Evolutionary conservation across 2,329 filamentous ascomycete genomes (phyloP), one percentile per base, ranked within the genome.

Genomic region (Penicillium sp.): DNA sequence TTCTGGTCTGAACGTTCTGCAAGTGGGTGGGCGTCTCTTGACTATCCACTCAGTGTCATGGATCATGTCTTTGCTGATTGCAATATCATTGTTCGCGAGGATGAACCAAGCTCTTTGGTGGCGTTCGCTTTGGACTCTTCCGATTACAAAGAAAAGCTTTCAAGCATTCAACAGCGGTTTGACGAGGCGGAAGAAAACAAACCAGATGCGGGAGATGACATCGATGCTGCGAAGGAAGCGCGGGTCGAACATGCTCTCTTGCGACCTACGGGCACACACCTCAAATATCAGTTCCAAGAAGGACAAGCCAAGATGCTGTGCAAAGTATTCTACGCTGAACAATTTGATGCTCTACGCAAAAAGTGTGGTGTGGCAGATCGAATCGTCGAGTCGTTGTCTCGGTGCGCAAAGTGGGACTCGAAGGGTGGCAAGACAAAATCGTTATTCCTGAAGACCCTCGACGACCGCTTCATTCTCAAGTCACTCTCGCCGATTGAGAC

Each of bases 1-100:
- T 99, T 99, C 73, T 99, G 94, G 94, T 95, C 94, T 3, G 95
- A 99, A 74, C 86, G 94, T 50, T 97, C 94, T 46, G 91, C 95
- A 25, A 97, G 91, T 71, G 92, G 93, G 37, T 99, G 94, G 94
- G 83, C 88, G 6, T 85, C 88, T 23, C 82, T 99, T 21, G 94
- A 99, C 52, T 99, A 99, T 66, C 95, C 95, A 3, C 83, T 97
- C 59, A 89, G 85, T 61, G 80, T 88, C 44, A 90, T 87, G 16
- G 94, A 99, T 70, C 94, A 99, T 71, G 92, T 99, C 46, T 97
- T 97, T 75, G 89, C 91, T 51, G 92, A 99, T 74, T 96, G 91
- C 9, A 91, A 99, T 71, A 92, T 99, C 60, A 96, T 99, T 63
- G 91, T 99, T 37, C 86, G 94, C 38, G 94, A 99, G 73, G 94